Evolutionary conservation across 2,329 filamentous ascomycete genomes (phyloP).

Genomic region (Aspergillus amoenus): DNA sequence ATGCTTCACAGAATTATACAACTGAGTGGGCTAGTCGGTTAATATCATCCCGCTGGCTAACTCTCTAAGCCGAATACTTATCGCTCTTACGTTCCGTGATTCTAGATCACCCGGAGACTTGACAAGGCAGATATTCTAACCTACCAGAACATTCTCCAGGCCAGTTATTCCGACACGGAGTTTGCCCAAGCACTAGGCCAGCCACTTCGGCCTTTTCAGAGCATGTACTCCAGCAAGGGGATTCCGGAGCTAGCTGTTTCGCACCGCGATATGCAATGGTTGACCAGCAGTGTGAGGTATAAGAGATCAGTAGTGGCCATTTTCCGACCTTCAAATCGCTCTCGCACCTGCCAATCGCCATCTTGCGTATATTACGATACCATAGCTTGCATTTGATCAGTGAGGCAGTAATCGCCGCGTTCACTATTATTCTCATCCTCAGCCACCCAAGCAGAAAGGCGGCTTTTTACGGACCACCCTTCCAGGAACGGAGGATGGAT

Average conservation of each 20-base stretch:
- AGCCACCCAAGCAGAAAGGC: conserved; percentile 40
- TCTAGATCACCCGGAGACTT: too few species aligned
- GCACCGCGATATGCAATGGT: not conserved
- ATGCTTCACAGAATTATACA: not conserved
- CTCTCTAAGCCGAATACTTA: too few species aligned
- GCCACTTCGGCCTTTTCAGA: not conserved
- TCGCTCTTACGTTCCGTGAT: too few species aligned
- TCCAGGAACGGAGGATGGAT: conserved; percentile 30
- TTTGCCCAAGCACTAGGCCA: not conserved
- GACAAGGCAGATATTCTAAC: too few species aligned
- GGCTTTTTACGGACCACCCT: conserved; percentile 27
- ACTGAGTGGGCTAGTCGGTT: not conserved
- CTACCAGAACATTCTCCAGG: too few species aligned
- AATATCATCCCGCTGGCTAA: not conserved
- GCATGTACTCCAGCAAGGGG: not conserved
- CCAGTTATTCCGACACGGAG: not conserved
- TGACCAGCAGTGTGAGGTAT: not conserved
- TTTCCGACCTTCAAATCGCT: not conserved
- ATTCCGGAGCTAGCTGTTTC: not conserved
- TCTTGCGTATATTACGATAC: not conserved
- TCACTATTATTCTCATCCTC: conserved; percentile 29
- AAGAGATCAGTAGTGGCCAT: not conserved
- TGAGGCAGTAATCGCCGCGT: conserved; percentile 53
- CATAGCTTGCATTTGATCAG: conserved; percentile 50
- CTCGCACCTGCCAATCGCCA: not conserved